Base-by-base conservation (phyloP, 345 rosid species). In the Orychophragmus violaceus region DNA sequence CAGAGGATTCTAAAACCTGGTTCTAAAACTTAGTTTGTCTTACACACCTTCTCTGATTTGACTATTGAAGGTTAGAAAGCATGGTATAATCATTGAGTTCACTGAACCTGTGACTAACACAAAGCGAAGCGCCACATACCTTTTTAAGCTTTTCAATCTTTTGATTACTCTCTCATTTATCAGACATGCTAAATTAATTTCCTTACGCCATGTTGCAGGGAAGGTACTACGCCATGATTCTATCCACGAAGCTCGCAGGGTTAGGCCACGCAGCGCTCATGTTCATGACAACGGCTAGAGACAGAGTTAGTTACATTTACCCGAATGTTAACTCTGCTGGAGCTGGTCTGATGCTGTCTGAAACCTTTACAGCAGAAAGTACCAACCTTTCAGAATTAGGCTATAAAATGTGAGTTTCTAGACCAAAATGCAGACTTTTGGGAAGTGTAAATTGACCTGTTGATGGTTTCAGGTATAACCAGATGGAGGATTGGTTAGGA, bases 241-340 rank as follows among this genome's bases (percentile, higher is more conserved):
- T 90, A 51, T 93, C 97, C 8, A 93, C 98, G n/a, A 90, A 80
- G 82, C 77, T 90, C 42, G 97, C 94, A 6, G 98, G 98, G 50
- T 66, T 87, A 35, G 98, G 98, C 36, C 98, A 90, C 24, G 98
- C 96, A 3, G 79, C 94, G 13, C 90, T 90, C 77, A 64, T 93
- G 78, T 90, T 90, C 66, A 82, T 87, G 98, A 78, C 91, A 3
- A 81, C 97, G 10, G 97, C 98, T 59, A 74, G 91, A 18, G 96
- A 89, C 68, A 82, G 86, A 54, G 88, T 86, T 57, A 86, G 98
- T 74, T 93, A 90, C 79, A 53, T 86, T 62, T 90, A 93, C 77
- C 97, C 98, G 1, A 85, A 93, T 62, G 97, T 90, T 32, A 93
- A 93, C 82, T 87, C 97, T 68, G 97, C 96, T 8, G 97, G 98